phyloP scores from a whole-genome alignment of 164 flowering plant genomes.

The Nelumbo lutea region DNA sequence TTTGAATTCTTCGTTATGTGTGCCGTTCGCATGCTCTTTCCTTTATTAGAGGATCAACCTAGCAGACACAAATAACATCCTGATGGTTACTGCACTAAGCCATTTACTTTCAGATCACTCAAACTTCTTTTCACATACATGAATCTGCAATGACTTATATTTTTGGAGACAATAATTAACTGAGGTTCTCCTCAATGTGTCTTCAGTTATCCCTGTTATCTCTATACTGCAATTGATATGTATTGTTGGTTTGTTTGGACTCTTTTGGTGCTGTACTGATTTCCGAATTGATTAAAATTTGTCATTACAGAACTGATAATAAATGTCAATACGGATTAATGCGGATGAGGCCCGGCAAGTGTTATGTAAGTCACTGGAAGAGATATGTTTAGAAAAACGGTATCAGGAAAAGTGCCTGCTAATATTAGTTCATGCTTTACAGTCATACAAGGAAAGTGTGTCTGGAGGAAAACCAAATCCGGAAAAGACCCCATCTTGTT shows the following conservation, averaged over 20 bases:
- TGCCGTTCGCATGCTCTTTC: background rate
- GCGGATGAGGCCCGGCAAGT: conserved; percentile 43
- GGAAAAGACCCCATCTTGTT: conserved; percentile 37
- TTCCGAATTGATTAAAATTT: background rate
- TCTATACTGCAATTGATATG: background rate
- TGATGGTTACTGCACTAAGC: background rate
- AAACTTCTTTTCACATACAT: background rate
- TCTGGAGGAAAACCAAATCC: conserved; percentile 20
- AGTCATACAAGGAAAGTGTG: conserved; percentile 33
- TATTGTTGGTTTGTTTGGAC: background rate
- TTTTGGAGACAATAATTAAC: background rate
- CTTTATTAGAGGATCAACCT: background rate
- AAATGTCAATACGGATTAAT: conserved; percentile 25
- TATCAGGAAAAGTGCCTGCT: conserved; percentile 75
- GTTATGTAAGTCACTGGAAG: conserved; percentile 66
- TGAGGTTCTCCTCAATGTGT: background rate
- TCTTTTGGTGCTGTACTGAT: background rate
- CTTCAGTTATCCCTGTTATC: conserved; percentile 1
- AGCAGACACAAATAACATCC: background rate
- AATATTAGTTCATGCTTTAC: conserved; percentile 59
- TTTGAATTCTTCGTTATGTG: too few species aligned
- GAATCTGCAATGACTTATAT: background rate
- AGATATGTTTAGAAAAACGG: conserved; percentile 54
- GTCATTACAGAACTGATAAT: too few species aligned
- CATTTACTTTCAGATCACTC: background rate